Conservation (phyloP, 2,329 filamentous ascomycete genomes). For the Raffaelea arxii region DNA sequence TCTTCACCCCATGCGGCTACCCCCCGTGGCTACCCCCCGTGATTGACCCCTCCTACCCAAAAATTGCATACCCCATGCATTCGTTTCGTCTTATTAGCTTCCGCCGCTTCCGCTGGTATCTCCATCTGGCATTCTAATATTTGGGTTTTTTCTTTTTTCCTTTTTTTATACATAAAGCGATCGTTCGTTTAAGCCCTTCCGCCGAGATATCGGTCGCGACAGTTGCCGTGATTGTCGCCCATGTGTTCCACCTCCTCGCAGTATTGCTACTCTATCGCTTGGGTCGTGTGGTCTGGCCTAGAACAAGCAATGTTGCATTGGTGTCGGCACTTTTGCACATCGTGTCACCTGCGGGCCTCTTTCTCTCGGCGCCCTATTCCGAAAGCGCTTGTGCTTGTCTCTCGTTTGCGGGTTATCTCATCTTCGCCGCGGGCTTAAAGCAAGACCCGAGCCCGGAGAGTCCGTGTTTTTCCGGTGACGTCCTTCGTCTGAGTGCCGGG, state of each 20-base stretch:
- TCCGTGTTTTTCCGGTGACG: conserved; percentile 25
- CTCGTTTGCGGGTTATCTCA: conserved; percentile 62
- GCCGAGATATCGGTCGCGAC: conserved; percentile 21
- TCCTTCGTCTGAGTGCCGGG: conserved; percentile 52
- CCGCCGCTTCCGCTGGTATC: no score
- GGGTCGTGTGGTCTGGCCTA: conserved; percentile 10
- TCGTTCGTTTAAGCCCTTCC: no score
- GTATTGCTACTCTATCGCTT: conserved; percentile 27
- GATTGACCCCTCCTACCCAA: no score
- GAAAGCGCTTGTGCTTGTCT: conserved; percentile 73
- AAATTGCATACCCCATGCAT: no score
- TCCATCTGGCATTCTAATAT: no score
- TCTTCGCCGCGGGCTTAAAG: conserved; percentile 42
- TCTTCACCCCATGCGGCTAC: no score
- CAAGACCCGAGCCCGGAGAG: conserved; percentile 29
- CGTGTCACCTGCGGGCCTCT: conserved; percentile 78
- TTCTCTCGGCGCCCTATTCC: conserved; percentile 77
- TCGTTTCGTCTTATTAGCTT: no score
- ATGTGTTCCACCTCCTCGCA: conserved; percentile 67
- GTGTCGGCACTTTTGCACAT: conserved; percentile 66
- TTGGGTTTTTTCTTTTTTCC: no score
- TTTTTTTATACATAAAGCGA: no score
- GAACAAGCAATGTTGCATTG: conserved; percentile 41
- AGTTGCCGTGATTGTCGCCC: conserved; percentile 57
- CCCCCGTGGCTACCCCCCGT: no score